These are phyloP conservation scores for Blastobotrys malaysiensis DNA, from an alignment of 1,139 yeast species.

Conservation along the genomic window DNA sequence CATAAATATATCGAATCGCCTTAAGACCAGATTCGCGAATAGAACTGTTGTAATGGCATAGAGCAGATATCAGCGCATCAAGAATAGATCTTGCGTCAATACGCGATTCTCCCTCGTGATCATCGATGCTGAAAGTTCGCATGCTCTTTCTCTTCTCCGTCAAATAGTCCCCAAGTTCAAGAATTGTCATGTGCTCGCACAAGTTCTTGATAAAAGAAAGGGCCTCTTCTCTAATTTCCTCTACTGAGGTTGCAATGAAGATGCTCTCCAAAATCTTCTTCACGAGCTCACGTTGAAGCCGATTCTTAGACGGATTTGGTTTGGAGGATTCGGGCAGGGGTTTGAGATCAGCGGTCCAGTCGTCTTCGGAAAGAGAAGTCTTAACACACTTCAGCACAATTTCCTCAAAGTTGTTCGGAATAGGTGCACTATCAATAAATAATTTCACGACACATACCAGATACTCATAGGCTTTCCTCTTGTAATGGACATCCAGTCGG, in stretches of 20 bases:
- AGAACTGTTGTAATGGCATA: slow-evolving; percentile 68
- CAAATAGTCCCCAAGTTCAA: slow-evolving; percentile 70
- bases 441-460: slow-evolving; percentile 61
- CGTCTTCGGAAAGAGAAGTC: slow-evolving; percentile 44
- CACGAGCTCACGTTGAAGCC: slow-evolving; percentile 54
- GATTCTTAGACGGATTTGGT: slow-evolving; percentile 38
- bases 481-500: slow-evolving; percentile 58
- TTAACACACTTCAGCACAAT: slow-evolving; percentile 46
- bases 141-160: slow-evolving; percentile 65
- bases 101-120: slow-evolving; percentile 69
- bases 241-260: slow-evolving; percentile 69
- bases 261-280: slow-evolving; percentile 57
- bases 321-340: slow-evolving; percentile 8
- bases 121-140: slow-evolving; percentile 66
- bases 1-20: slow-evolving; percentile 57
- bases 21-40: slow-evolving; percentile 69
- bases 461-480: slow-evolving; percentile 72
- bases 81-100: slow-evolving; percentile 67
- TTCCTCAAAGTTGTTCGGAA: slow-evolving; percentile 52
- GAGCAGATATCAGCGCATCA: slow-evolving; percentile 70
- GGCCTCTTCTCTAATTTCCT: slow-evolving; percentile 71
- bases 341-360: slow-evolving; percentile 18
- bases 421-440: slow-evolving; percentile 58
- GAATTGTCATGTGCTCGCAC: slow-evolving; percentile 71
- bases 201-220: slow-evolving; percentile 54